Conservation (phyloP, 2,329 filamentous ascomycete species). For the Escovopsis weberi region DNA sequence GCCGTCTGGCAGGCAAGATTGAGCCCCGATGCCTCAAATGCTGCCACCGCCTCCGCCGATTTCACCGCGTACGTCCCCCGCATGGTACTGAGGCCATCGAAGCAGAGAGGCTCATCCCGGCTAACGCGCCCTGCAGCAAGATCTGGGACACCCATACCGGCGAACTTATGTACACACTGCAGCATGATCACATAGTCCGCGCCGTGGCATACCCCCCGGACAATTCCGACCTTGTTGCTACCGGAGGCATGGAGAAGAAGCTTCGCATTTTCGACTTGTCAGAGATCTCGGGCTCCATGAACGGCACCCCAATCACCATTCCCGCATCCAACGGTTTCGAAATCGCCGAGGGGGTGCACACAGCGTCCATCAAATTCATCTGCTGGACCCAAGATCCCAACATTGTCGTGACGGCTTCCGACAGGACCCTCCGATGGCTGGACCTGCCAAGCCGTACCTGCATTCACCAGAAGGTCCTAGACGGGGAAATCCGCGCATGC, state of each 20-base stretch:
- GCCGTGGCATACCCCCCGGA: conserved; percentile 81
- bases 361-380: conserved; percentile 85
- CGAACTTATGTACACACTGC: conserved; percentile 71
- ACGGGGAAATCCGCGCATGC: conserved; percentile 80
- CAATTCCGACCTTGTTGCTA: conserved; percentile 71
- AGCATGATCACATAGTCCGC: conserved; percentile 91
- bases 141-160: conserved; percentile 96
- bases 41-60: conserved; percentile 88
- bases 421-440: conserved; percentile 90
- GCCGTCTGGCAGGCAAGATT: conserved; percentile 93
- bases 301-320: conserved; percentile 30
- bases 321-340: conserved; percentile 59
- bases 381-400: conserved; percentile 87
- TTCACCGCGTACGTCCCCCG: conserved; percentile 63
- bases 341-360: conserved; percentile 73
- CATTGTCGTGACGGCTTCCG: conserved; percentile 77
- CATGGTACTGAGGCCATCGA: background rate
- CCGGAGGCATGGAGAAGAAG: conserved; percentile 92
- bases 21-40: conserved; percentile 73
- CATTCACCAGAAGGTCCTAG: conserved; percentile 62
- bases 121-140: conserved; percentile 42
- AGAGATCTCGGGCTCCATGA: conserved; percentile 32
- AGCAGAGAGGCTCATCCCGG: background rate
- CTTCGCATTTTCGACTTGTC: conserved; percentile 83
- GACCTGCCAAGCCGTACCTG: conserved; percentile 65